Percentiles rank a stretch among this genome's conserved stretches.
phyloP scores from a whole-genome alignment of 345 rosid genomes.

The Cardamine occulta region DNA sequence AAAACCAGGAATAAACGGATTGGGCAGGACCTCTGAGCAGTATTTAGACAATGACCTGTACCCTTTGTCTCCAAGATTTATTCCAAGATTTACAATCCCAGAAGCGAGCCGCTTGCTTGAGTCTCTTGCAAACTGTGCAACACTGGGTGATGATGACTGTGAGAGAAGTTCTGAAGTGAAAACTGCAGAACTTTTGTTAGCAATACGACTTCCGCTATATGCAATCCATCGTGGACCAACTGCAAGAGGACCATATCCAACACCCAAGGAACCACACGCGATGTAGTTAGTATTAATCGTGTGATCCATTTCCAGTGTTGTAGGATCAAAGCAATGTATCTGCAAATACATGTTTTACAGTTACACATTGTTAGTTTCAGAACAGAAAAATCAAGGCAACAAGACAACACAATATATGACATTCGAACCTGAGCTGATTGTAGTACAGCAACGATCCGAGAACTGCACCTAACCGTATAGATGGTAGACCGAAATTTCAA shows the following conservation, averaged over 20 bases:
- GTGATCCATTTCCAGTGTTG: slow-evolving; percentile 65
- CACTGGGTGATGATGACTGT: slow-evolving; percentile 54
- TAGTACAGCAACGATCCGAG: slow-evolving; percentile 84
- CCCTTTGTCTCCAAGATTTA: slow-evolving; percentile 83
- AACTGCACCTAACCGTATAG: slow-evolving; percentile 86
- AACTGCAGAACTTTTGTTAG: slow-evolving; percentile 52
- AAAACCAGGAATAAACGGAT: slow-evolving; percentile 63
- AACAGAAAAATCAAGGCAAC: slow-evolving; percentile 5
- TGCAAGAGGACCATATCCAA: slow-evolving; percentile 93
- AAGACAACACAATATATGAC: not conserved
- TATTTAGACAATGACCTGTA: slow-evolving; percentile 70
- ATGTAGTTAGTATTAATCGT: slow-evolving; percentile 75
- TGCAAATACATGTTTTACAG: slow-evolving; percentile 46
- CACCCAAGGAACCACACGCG: slow-evolving; percentile 53
- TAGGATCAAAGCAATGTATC: slow-evolving; percentile 81
- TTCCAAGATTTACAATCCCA: slow-evolving; percentile 85
- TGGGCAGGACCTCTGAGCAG: slow-evolving; percentile 77
- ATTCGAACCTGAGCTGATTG: slow-evolving; percentile 76
- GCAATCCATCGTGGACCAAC: slow-evolving; percentile 98
- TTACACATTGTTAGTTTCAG: slow-evolving; percentile 25
- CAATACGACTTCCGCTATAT: slow-evolving; percentile 77
- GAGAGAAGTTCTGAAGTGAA: slow-evolving; percentile 70
- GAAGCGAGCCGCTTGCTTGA: slow-evolving; percentile 91
- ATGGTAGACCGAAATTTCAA: slow-evolving; percentile 76
- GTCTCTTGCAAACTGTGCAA: slow-evolving; percentile 82